A percentile compares a stretch with the other conserved stretches of the same genome.
phyloP scores from a whole-genome alignment of 805 yeast species.

The Metschnikowia orientalis region DNA sequence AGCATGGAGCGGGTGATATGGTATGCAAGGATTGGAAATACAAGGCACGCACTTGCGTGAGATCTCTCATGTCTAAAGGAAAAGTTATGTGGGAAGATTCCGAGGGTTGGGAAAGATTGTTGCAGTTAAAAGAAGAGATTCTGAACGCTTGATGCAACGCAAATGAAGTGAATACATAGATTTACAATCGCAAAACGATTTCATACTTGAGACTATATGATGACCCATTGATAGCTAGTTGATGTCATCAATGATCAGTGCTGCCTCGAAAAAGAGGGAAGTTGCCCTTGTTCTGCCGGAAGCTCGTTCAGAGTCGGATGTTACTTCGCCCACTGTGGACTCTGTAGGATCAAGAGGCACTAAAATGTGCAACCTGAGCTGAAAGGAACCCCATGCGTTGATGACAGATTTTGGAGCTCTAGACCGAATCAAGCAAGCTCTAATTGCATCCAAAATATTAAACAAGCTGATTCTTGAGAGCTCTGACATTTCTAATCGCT shows the following conservation, averaged over 20 bases:
- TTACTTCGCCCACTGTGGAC: conserved; percentile 3
- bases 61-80: conserved; percentile 77
- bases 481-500: conserved; percentile 15
- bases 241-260: conserved; percentile 16
- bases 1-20: conserved; percentile 71
- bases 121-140: conserved; percentile 47
- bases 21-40: conserved; percentile 92
- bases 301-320: conserved; percentile 7
- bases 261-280: conserved; percentile 13
- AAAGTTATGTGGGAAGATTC: conserved; percentile 74
- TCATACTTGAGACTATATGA: no score
- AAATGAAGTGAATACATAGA: not conserved
- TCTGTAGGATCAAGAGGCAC: conserved; percentile 10
- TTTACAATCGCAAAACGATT: not conserved
- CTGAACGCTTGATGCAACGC: conserved; percentile 4
- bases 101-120: conserved; percentile 67
- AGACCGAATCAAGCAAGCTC: conserved; percentile 5
- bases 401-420: conserved; percentile 8
- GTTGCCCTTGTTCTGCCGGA: conserved; percentile 15
- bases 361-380: conserved; percentile 9
- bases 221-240: conserved; percentile 1
- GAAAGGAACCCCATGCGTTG: conserved; percentile 6
- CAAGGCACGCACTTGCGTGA: conserved; percentile 67
- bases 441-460: conserved; percentile 11
- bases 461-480: conserved; percentile 12